A percentile compares a stretch with the other conserved stretches of the same genome.
These are phyloP conservation scores for Entomortierella beljakovae DNA, from an alignment of 192 early-diverging fungal genomes.

Conservation along the genomic window DNA sequence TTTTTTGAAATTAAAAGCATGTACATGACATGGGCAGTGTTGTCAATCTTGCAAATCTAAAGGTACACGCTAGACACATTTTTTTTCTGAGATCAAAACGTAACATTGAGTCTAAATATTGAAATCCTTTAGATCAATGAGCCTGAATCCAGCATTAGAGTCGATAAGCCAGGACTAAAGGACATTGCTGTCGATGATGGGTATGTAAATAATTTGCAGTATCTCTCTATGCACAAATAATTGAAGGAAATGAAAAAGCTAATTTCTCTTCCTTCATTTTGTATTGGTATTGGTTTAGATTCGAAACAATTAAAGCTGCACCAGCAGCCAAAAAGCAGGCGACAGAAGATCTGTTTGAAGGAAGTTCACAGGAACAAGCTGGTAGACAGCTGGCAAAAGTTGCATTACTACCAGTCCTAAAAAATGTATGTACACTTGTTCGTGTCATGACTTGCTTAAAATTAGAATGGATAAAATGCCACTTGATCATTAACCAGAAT, in stretches of 20 bases:
- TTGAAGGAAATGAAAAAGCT: too few relatives aligned
- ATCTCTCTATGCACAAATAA: too few relatives aligned
- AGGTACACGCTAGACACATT: too few relatives aligned
- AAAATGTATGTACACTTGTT: conserved; percentile 24
- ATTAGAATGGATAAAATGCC: background rate
- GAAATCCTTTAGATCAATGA: background rate
- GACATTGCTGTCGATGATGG: conserved; percentile 36
- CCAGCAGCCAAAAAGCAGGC: conserved; percentile 23
- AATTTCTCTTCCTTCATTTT: background rate
- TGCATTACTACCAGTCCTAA: conserved; percentile 41
- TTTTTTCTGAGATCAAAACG: too few relatives aligned
- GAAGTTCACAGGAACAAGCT: conserved; percentile 31
- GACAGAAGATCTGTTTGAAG: conserved; percentile 28
- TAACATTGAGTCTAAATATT: background rate
- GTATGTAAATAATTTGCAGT: conserved; percentile 8
- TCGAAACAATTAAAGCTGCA: conserved; percentile 39
- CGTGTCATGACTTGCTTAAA: too few relatives aligned
- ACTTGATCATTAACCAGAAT: background rate
- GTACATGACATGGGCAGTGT: conserved; percentile 27
- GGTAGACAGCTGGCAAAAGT: conserved; percentile 45
- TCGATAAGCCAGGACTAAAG: conserved; percentile 13
- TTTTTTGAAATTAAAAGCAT: conserved; percentile 15
- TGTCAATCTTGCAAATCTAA: conserved; percentile 26
- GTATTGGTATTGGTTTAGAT: background rate
- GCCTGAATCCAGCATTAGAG: background rate